A percentile compares a stretch with the other conserved stretches of the same genome.
phyloP scores from a whole-genome alignment of 2,329 filamentous ascomycete genomes.

The Hypoxylon sp. region DNA sequence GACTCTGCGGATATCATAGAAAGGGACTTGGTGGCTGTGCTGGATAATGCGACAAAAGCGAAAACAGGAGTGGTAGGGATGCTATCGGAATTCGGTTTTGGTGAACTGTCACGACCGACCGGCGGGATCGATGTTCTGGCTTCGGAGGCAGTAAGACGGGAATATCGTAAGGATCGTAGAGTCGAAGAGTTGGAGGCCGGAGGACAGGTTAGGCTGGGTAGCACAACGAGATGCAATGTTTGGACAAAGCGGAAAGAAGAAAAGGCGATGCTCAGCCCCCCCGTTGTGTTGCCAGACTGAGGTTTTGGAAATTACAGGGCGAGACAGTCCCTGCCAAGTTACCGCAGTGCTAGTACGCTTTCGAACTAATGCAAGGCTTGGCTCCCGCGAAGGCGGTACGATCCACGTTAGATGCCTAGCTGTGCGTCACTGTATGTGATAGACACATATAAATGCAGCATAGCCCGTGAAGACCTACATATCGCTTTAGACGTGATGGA shows the following conservation, averaged over 20 bases:
- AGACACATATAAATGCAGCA: background rate
- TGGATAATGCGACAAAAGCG: constrained; percentile 17
- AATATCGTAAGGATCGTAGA: background rate
- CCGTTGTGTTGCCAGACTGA: constrained; percentile 21
- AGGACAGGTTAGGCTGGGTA: constrained; percentile 14
- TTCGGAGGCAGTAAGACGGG: background rate
- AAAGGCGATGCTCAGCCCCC: constrained; percentile 26
- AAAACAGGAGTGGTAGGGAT: constrained; percentile 8
- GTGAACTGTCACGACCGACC: constrained; percentile 3
- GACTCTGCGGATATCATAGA: constrained; percentile 1
- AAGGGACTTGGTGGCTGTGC: constrained; percentile 10
- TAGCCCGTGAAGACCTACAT: too few relatives aligned
- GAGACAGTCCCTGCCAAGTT: background rate
- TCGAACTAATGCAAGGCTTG: background rate
- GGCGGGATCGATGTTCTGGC: background rate
- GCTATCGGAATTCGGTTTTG: background rate
- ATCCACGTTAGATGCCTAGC: background rate
- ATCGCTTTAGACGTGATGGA: background rate
- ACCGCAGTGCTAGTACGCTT: background rate
- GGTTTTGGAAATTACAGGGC: constrained; percentile 36
- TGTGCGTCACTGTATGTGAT: background rate
- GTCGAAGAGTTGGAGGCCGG: constrained; percentile 2
- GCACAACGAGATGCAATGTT: background rate
- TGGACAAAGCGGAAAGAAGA: background rate
- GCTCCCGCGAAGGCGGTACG: background rate